These are phyloP conservation scores for Trametes maxima DNA, from an alignment of 768 basidiomycete genomes.

Conservation along the genomic window DNA sequence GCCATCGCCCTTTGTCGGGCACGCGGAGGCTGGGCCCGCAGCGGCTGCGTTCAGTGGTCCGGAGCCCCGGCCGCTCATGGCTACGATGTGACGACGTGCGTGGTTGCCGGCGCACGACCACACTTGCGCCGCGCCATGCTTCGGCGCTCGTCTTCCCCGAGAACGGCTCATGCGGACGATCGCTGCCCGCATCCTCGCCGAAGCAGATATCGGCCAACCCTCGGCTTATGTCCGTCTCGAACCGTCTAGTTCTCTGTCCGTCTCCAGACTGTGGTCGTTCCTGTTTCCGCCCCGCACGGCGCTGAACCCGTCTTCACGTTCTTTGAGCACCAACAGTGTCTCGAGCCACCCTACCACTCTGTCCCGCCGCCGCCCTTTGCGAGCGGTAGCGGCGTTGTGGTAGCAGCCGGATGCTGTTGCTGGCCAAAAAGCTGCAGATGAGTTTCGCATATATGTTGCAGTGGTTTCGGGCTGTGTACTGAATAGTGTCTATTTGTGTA, in stretches of 20 bases:
- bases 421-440: conserved; percentile 25
- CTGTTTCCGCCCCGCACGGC: conserved; percentile 13
- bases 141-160: not conserved
- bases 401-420: conserved; percentile 18
- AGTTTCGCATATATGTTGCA: conserved; percentile 13
- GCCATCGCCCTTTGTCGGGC: conserved; percentile 9
- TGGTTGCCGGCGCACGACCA: not conserved
- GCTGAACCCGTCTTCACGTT: conserved; percentile 23
- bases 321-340: conserved; percentile 31
- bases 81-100: conserved; percentile 19
- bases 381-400: not conserved
- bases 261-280: not conserved
- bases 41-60: conserved; percentile 20
- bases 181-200: not conserved
- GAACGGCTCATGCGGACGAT: not conserved
- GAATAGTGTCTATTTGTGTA: not conserved
- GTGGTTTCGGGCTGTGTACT: not conserved
- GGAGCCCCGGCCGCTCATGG: conserved; percentile 24
- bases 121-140: not conserved
- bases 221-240: no score
- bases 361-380: not conserved
- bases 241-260: not conserved
- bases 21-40: conserved; percentile 13
- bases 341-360: not conserved
- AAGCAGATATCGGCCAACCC: not conserved